Evolutionary conservation across 1,139 yeast genomes (phyloP).

Genomic region (Pichia sp.): DNA sequence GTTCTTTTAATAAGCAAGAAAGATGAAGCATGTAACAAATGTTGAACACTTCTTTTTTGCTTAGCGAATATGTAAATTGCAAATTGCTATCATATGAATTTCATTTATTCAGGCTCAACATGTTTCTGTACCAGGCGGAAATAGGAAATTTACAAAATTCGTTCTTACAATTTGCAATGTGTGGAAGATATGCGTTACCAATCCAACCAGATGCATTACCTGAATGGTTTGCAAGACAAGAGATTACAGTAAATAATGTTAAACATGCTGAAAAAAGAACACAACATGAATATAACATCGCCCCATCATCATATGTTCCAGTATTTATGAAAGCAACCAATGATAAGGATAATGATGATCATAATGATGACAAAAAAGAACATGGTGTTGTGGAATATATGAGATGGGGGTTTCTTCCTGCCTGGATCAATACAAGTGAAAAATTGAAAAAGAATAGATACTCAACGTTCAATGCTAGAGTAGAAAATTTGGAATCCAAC

Average conservation of each 20-base stretch:
- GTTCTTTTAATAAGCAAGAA: background rate
- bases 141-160: background rate
- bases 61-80: background rate
- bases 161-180: constrained; percentile 30
- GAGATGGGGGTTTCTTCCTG: constrained; percentile 60
- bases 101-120: background rate
- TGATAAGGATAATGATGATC: constrained; percentile 38
- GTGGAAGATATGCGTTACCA: constrained; percentile 43
- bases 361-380: background rate
- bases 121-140: background rate
- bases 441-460: constrained; percentile 5
- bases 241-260: constrained; percentile 20
- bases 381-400: constrained; percentile 28
- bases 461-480: constrained; percentile 56
- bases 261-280: constrained; percentile 12
- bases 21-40: background rate
- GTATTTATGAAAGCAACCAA: constrained; percentile 60
- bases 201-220: constrained; percentile 25
- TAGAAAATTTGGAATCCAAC: constrained; percentile 44
- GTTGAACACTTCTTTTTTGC: background rate
- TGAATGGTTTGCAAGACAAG: constrained; percentile 20
- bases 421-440: constrained; percentile 37
- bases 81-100: background rate
- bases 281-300: constrained; percentile 38
- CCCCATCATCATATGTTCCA: constrained; percentile 46